A percentile compares a stretch with the other conserved stretches of the same genome.
Evolutionary conservation across 78 protist species (phyloP).

Genomic region (Emiliania huxleyi): DNA sequence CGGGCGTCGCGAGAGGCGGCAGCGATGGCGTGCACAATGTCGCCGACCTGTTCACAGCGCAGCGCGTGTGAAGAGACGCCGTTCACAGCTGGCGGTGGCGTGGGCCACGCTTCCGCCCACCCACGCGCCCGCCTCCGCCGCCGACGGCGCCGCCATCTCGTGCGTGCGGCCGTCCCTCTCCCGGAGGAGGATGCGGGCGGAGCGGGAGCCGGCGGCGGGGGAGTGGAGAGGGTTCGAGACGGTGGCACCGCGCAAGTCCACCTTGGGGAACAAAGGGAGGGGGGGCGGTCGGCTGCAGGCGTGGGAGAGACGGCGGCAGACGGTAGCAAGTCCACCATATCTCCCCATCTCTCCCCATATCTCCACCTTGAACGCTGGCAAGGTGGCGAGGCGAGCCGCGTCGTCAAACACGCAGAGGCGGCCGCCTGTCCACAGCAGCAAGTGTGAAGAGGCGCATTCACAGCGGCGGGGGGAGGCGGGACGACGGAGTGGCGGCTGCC

Average conservation of each 20-base stretch:
- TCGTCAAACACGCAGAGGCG: neutral
- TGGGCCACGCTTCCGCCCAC: neutral
- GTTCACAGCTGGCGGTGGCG: no score
- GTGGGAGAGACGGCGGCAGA: no score
- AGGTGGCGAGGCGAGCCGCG: neutral
- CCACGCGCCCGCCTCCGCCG: neutral
- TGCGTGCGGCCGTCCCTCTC: neutral
- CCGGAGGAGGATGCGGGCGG: neutral
- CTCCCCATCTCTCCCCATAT: no score
- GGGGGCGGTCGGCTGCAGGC: neutral
- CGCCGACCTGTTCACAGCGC: no score
- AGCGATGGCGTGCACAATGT: neutral
- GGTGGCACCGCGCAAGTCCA: neutral
- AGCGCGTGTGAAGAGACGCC: no score
- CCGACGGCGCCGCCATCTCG: neutral
- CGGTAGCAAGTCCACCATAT: no score
- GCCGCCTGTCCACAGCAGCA: no score
- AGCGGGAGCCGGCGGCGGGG: neutral
- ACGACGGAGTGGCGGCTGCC: neutral
- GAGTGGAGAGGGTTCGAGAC: neutral
- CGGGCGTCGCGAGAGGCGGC: neutral
- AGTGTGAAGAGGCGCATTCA: no score
- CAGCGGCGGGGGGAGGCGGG: no score
- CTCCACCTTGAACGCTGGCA: no score
- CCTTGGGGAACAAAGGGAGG: neutral